These are phyloP conservation scores for Suillus luteus DNA, from an alignment of 768 basidiomycete species.

Conservation along the genomic window DNA sequence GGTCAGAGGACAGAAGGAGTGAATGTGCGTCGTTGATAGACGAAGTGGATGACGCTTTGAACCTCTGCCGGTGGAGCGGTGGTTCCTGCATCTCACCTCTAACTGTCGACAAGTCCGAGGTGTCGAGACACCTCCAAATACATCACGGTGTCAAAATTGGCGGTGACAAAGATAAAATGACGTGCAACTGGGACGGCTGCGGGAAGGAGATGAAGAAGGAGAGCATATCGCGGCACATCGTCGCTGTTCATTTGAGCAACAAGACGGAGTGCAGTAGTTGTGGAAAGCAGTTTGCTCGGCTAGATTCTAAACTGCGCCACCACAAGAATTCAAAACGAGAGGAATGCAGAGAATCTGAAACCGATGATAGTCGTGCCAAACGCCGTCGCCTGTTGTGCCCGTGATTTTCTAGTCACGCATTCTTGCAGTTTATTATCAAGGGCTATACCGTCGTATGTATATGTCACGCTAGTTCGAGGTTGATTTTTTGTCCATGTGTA, in stretches of 20 bases:
- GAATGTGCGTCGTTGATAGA: neutral
- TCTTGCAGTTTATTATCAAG: neutral
- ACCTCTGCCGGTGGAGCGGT: neutral
- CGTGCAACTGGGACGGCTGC: constrained; percentile 25
- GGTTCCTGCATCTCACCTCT: too few species aligned
- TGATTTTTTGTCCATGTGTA: neutral
- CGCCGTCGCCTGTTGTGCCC: neutral
- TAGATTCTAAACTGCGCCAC: constrained; percentile 29
- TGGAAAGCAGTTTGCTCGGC: constrained; percentile 24
- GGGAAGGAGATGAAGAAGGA: constrained; percentile 25
- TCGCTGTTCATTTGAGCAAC: constrained; percentile 25
- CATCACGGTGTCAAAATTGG: neutral
- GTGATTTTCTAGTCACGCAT: neutral
- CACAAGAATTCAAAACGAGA: constrained; percentile 15
- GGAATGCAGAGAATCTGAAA: constrained; percentile 2
- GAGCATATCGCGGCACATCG: constrained; percentile 29
- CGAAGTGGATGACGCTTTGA: neutral
- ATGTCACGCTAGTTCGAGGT: neutral
- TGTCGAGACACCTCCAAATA: neutral
- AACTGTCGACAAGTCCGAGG: neutral
- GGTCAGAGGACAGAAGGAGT: neutral
- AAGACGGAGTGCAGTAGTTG: constrained; percentile 25
- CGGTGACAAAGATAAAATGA: constrained; percentile 12
- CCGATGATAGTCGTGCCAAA: neutral
- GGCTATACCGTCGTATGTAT: too few species aligned